Evolutionary conservation across 805 yeast genomes (phyloP).

Genomic region (Candida tallmaniae): DNA sequence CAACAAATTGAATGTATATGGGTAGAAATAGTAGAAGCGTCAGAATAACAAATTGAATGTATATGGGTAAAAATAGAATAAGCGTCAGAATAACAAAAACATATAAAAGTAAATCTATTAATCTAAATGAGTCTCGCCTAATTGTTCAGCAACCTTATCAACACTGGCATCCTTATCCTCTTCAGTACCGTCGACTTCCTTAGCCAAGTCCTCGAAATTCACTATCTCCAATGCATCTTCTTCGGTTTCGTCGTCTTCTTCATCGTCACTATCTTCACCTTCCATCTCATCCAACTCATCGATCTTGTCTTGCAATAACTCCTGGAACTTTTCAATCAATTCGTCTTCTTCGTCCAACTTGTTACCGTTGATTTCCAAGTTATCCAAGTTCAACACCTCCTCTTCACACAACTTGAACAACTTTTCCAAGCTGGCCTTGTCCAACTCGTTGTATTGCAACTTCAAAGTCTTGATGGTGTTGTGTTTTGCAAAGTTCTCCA

Average conservation of each 20-base stretch:
- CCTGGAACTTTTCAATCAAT: slow-evolving; percentile 54
- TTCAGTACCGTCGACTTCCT: slow-evolving; percentile 50
- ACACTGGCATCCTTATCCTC: slow-evolving; percentile 43
- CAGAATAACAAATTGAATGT: no score
- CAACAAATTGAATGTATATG: no score
- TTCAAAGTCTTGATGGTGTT: slow-evolving; percentile 4
- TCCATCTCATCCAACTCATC: slow-evolving; percentile 96
- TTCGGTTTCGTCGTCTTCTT: slow-evolving; percentile 52
- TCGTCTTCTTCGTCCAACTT: slow-evolving; percentile 85
- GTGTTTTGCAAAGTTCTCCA: neutral
- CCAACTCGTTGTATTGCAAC: slow-evolving; percentile 20
- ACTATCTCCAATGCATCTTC: slow-evolving; percentile 46
- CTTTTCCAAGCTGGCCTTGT: slow-evolving; percentile 55
- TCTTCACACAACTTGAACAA: slow-evolving; percentile 50
- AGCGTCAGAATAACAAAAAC: no score
- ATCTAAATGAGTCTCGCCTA: slow-evolving; percentile 51
- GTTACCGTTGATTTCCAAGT: slow-evolving; percentile 89
- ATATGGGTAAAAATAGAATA: no score
- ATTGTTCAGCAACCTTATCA: slow-evolving; percentile 53
- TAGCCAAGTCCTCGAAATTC: slow-evolving; percentile 44
- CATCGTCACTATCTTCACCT: slow-evolving; percentile 69
- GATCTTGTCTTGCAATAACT: slow-evolving; percentile 63
- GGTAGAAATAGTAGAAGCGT: no score
- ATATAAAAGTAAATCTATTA: no score
- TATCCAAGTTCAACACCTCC: slow-evolving; percentile 56